Evolutionary conservation across 2,329 filamentous ascomycete genomes (phyloP).

Genomic region (Clarireedia monteithiana): DNA sequence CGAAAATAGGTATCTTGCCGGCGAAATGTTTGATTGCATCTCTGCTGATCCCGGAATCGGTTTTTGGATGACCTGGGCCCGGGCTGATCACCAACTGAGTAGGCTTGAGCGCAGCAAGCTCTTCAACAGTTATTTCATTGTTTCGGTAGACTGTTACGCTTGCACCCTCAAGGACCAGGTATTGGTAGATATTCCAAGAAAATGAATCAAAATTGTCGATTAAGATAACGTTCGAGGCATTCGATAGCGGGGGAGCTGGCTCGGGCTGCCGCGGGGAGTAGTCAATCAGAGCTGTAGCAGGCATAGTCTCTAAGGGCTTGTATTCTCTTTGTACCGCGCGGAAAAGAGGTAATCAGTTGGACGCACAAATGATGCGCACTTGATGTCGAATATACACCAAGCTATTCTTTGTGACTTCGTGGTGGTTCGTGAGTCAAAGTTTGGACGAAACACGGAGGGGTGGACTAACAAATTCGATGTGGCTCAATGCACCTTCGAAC

Average conservation of each 20-base stretch:
- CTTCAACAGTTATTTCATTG: slow-evolving; percentile 79
- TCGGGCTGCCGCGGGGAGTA: slow-evolving; percentile 82
- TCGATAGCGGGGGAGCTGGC: slow-evolving; percentile 62
- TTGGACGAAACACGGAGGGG: too few relatives aligned
- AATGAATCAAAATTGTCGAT: slow-evolving; percentile 99
- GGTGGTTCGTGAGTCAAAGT: too few relatives aligned
- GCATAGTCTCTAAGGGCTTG: slow-evolving; percentile 29
- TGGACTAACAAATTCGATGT: too few relatives aligned
- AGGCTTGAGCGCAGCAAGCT: slow-evolving; percentile 74
- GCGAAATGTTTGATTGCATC: slow-evolving; percentile 86
- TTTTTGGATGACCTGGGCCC: slow-evolving; percentile 84
- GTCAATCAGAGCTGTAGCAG: slow-evolving; percentile 51
- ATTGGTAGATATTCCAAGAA: slow-evolving; percentile 99
- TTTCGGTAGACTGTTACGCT: slow-evolving; percentile 86
- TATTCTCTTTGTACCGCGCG: background rate
- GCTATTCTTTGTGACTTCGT: too few relatives aligned
- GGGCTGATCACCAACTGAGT: slow-evolving; percentile 94
- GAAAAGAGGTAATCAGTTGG: background rate
- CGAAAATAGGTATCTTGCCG: slow-evolving; percentile 89
- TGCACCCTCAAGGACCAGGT: slow-evolving; percentile 91
- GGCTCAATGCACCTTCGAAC: too few relatives aligned
- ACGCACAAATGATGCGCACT: too few relatives aligned
- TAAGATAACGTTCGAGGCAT: slow-evolving; percentile 82
- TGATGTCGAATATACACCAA: too few relatives aligned
- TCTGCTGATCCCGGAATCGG: slow-evolving; percentile 88